A percentile compares a stretch with the other conserved stretches of the same genome.
These are phyloP conservation scores for Acacia concinna DNA, from an alignment of 331 rosid species.

Conservation along the genomic window DNA sequence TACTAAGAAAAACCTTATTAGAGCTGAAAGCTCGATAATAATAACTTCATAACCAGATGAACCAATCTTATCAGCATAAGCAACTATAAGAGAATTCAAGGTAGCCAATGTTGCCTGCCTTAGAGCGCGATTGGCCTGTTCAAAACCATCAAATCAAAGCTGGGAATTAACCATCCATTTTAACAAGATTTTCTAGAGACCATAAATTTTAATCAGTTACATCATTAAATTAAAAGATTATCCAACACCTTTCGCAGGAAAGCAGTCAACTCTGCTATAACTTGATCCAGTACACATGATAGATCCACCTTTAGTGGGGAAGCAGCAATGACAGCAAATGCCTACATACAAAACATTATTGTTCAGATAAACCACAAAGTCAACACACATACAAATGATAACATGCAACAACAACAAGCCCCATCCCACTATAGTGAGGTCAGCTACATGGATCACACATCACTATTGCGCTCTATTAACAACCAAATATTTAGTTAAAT, in stretches of 20 bases:
- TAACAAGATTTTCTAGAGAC: background rate
- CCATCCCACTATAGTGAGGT: too few species aligned
- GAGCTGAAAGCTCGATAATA: slow-evolving; percentile 83
- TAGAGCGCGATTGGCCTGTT: slow-evolving; percentile 96
- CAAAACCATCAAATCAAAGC: slow-evolving; percentile 37
- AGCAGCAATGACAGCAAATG: slow-evolving; percentile 94
- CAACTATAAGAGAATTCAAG: slow-evolving; percentile 88
- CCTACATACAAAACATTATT: slow-evolving; percentile 50
- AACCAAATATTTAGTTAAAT: too few species aligned
- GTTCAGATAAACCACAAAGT: slow-evolving; percentile 26
- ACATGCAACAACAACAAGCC: background rate
- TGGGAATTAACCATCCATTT: slow-evolving; percentile 21
- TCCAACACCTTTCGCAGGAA: slow-evolving; percentile 82
- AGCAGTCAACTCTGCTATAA: slow-evolving; percentile 87
- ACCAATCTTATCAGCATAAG: slow-evolving; percentile 92
- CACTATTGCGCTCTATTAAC: too few species aligned
- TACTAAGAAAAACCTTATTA: slow-evolving; percentile 70
- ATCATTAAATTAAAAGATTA: slow-evolving; percentile 5
- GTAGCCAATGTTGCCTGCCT: slow-evolving; percentile 98
- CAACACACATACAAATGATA: background rate
- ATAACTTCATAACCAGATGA: slow-evolving; percentile 94
- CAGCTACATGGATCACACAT: too few species aligned
- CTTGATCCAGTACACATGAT: slow-evolving; percentile 90
- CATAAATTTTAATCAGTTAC: slow-evolving; percentile 5
- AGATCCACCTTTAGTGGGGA: slow-evolving; percentile 89